Evolutionary conservation across 2,329 filamentous ascomycete species (phyloP).

Genomic region (Coniochaeta prunicola): DNA sequence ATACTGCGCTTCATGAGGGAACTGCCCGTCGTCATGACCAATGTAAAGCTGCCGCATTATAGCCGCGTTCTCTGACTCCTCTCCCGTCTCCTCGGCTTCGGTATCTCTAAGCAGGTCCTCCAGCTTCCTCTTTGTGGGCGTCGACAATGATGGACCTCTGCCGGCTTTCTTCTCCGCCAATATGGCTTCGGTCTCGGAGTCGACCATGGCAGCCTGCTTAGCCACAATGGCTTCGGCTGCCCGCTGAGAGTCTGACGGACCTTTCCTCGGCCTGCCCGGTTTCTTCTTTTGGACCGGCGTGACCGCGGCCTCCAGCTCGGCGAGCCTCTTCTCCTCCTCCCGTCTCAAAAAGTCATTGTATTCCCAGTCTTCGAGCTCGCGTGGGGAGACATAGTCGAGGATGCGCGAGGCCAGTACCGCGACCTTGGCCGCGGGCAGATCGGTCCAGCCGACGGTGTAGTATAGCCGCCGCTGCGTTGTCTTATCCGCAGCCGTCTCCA

Average conservation of each 20-base stretch:
- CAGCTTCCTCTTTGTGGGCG: not conserved
- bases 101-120: not conserved
- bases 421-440: slow-evolving; percentile 40
- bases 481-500: not conserved
- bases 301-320: slow-evolving; percentile 17
- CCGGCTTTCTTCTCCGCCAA: not conserved
- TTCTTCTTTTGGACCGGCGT: slow-evolving; percentile 5
- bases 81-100: not conserved
- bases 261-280: slow-evolving; percentile 2
- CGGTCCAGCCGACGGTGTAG: slow-evolving; percentile 49
- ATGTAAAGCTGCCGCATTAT: not conserved
- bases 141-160: not conserved
- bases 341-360: slow-evolving; percentile 33
- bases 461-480: slow-evolving; percentile 31
- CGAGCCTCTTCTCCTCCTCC: slow-evolving; percentile 27
- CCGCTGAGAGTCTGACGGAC: not conserved
- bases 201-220: not conserved
- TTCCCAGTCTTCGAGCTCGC: slow-evolving; percentile 50
- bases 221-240: slow-evolving; percentile 1
- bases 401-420: slow-evolving; percentile 38
- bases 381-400: slow-evolving; percentile 51
- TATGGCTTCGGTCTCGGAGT: not conserved
- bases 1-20: not conserved
- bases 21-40: not conserved
- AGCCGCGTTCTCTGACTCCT: not conserved